These are phyloP conservation scores for Pyrenophora tritici-repentis DNA, from an alignment of 2,329 filamentous ascomycete species.

Conservation along the genomic window DNA sequence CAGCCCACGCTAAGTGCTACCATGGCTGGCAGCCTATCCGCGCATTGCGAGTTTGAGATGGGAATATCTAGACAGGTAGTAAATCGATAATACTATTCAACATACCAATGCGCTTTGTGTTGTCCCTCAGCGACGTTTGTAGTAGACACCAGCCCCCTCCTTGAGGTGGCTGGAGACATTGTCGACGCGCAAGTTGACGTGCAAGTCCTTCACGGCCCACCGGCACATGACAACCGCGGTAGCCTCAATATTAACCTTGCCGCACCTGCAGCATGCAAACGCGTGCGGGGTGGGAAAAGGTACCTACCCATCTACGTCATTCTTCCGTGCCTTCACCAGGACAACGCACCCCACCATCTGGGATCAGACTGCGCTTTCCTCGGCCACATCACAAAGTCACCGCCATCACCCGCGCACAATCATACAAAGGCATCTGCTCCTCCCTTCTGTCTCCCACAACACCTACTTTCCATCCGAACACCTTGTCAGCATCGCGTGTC, in stretches of 20 bases:
- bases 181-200: too few relatives aligned
- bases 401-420: slow-evolving; percentile 1
- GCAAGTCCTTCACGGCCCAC: neutral
- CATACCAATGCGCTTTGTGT: too few relatives aligned
- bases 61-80: too few relatives aligned
- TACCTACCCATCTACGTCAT: slow-evolving; percentile 12
- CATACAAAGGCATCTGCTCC: slow-evolving; percentile 1
- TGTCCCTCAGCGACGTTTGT: too few relatives aligned
- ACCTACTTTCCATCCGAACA: neutral
- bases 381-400: slow-evolving; percentile 9
- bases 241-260: slow-evolving; percentile 1
- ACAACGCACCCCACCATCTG: slow-evolving; percentile 8
- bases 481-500: slow-evolving; percentile 2
- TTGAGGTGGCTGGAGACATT: too few relatives aligned
- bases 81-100: too few relatives aligned
- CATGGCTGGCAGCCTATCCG: too few relatives aligned
- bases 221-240: slow-evolving; percentile 4
- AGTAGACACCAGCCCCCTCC: too few relatives aligned
- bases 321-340: slow-evolving; percentile 8
- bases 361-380: slow-evolving; percentile 7
- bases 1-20: too few relatives aligned
- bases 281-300: slow-evolving; percentile 11
- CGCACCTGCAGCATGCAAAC: slow-evolving; percentile 8
- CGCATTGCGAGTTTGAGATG: too few relatives aligned
- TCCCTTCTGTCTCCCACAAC: neutral